Evolutionary conservation across 2,329 filamentous ascomycete genomes (phyloP), one percentile per base, ranked within the genome.

Genomic region (Sordariomycetes sp.): DNA sequence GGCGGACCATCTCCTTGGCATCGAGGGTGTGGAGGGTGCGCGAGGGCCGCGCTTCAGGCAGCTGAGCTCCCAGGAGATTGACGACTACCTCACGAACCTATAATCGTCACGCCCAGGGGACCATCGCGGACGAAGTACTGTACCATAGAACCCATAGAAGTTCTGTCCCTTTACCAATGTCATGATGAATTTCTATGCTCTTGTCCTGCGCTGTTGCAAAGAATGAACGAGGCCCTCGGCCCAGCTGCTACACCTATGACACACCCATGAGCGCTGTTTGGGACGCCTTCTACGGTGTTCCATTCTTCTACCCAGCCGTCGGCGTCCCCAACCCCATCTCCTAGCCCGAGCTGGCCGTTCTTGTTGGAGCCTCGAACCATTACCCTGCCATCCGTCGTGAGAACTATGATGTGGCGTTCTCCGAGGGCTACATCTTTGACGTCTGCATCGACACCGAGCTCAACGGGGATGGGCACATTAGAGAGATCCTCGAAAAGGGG

Each of bases 1-100:
- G 59, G 94, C 94, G 65, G 85, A 99, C 71, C 89, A 97, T 70
- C 80, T 99, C 53, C 82, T 99, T 61, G 94, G 94, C 55, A 89
- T 91, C 62, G 91, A 96, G 72, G 91, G 91, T 61, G 89, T 95
- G 12, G 88, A 93, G 68, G 89, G 89, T 62, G 89, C 89, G 22
- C 82, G 85, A 65, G 91, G 91, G 52, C 91, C 91, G 60, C 83
- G 91, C 62, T 96, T 96, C 83, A 83, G 91, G 74, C 96, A 96
- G 82, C 78, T 99, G 74, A 96, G 84, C 68, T 91, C 96, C 69
- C 90, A 96, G 76, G 94, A 99, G 78, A 97, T 99, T 70, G 94
- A 99, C 79, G 94, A 99, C 74, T 99, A 99, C 78, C 79, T 99
- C 74, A 97, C 94, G 73, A 97, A 96, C 82, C 85, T 99, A 82